Conservation (phyloP, 1,284 basidiomycete species). For the Xerocomus amazonicus region DNA sequence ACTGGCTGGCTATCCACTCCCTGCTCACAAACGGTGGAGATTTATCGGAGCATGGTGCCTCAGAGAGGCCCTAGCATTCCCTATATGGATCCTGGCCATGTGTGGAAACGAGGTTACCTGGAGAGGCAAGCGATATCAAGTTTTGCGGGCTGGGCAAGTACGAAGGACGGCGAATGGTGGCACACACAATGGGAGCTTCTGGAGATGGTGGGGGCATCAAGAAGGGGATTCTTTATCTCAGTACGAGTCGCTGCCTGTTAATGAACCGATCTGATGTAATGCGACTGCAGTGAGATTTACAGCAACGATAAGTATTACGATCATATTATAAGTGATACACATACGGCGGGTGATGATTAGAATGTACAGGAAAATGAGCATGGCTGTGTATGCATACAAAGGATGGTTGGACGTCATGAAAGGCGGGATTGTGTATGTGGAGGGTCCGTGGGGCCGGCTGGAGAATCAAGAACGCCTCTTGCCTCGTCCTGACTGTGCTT, state of each 20-base stretch:
- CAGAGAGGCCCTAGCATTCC: constrained; percentile 78
- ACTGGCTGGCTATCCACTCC: constrained; percentile 66
- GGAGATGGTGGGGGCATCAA: constrained; percentile 13
- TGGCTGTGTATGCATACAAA: constrained; percentile 31
- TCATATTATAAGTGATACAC: constrained; percentile 34
- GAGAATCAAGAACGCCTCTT: constrained; percentile 28
- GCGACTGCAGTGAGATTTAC: constrained; percentile 24
- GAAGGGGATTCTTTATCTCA: constrained; percentile 9
- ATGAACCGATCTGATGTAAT: constrained; percentile 24
- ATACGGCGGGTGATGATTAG: constrained; percentile 31
- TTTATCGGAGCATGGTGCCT: constrained; percentile 77
- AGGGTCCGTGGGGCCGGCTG: constrained; percentile 24
- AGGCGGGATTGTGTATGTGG: constrained; percentile 16
- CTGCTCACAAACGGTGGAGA: constrained; percentile 43
- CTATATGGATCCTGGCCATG: constrained; percentile 82
- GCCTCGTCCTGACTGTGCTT: constrained; percentile 36
- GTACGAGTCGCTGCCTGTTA: constrained; percentile 15
- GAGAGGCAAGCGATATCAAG: constrained; percentile 70
- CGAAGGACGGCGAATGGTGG: constrained; percentile 16
- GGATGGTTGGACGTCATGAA: constrained; percentile 27
- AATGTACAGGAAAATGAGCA: constrained; percentile 34
- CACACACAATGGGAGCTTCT: constrained; percentile 2
- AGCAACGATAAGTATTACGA: constrained; percentile 31
- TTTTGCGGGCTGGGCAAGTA: constrained; percentile 65
- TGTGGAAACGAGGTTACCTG: constrained; percentile 78